A percentile compares a stretch with the other conserved stretches of the same genome.
These are phyloP conservation scores for Basidiobolus heterosporus DNA, from an alignment of 371 early-diverging fungal species.

Conservation along the genomic window DNA sequence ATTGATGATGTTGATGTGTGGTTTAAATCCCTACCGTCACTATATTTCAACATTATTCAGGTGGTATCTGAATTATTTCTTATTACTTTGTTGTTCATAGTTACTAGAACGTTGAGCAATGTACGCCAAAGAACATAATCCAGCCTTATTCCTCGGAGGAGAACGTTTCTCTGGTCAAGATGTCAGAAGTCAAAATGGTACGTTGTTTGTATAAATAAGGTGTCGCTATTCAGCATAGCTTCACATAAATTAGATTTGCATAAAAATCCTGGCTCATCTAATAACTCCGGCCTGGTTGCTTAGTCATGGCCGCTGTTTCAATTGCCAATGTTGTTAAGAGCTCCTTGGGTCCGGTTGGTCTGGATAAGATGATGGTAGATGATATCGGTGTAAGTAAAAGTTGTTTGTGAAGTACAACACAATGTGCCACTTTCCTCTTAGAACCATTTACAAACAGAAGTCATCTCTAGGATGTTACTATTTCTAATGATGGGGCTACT, in stretches of 20 bases:
- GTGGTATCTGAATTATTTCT: not conserved
- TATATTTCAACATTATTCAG: too few species aligned
- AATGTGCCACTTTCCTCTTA: not conserved
- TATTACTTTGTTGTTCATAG: not conserved
- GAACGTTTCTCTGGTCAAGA: constrained; percentile 85
- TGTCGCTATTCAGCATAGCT: too few species aligned
- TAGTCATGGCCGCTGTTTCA: constrained; percentile 55
- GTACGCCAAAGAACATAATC: constrained; percentile 19
- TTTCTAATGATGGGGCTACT: constrained; percentile 99
- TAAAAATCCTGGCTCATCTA: not conserved
- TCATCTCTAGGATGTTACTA: constrained; percentile 81
- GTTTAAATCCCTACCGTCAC: too few species aligned
- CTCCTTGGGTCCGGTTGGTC: constrained; percentile 97
- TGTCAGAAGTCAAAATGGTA: constrained; percentile 93
- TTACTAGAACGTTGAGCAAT: constrained; percentile 3
- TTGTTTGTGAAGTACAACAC: not conserved
- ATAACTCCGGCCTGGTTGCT: not conserved
- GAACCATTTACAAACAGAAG: not conserved
- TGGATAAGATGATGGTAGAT: constrained; percentile 99
- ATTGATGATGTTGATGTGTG: too few species aligned
- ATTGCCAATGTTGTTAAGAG: constrained; percentile 97
- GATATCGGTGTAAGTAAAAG: constrained; percentile 79
- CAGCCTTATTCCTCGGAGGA: constrained; percentile 68
- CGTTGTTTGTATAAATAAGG: constrained; percentile 11
- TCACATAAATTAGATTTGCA: not conserved